phyloP scores from a whole-genome alignment of 2,329 filamentous ascomycete genomes.

The Lachnellula suecica region DNA sequence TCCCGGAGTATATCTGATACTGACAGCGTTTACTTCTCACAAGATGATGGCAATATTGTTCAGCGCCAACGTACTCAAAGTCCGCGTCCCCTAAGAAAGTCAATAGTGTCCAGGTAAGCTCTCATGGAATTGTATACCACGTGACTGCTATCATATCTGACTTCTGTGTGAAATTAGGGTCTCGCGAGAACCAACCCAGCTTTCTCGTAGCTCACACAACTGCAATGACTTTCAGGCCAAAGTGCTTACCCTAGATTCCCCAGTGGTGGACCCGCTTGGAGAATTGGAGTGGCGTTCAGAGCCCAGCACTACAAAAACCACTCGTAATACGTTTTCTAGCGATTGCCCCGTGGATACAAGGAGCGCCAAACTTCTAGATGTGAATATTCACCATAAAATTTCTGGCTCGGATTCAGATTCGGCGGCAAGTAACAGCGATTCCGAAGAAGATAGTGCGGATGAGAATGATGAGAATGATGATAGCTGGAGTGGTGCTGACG shows the following conservation, averaged over 20 bases:
- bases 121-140: background rate
- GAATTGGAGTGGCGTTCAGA: too few relatives aligned
- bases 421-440: slow-evolving; percentile 8
- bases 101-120: background rate
- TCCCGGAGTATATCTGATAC: background rate
- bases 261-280: too few relatives aligned
- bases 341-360: too few relatives aligned
- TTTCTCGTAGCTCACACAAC: background rate
- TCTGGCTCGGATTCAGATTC: background rate
- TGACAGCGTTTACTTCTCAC: background rate
- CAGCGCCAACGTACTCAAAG: background rate
- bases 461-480: background rate
- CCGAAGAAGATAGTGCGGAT: slow-evolving; percentile 6
- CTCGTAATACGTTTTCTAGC: too few relatives aligned
- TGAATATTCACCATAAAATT: too few relatives aligned
- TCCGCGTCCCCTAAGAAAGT: background rate
- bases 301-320: too few relatives aligned
- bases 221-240: background rate
- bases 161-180: background rate
- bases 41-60: background rate
- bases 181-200: background rate
- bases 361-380: too few relatives aligned
- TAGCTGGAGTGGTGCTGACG: slow-evolving; percentile 9
- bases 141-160: too few relatives aligned
- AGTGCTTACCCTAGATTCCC: background rate